phyloP scores from a whole-genome alignment of 169 alveolate genomes.

The Eimeria necatrix region DNA sequence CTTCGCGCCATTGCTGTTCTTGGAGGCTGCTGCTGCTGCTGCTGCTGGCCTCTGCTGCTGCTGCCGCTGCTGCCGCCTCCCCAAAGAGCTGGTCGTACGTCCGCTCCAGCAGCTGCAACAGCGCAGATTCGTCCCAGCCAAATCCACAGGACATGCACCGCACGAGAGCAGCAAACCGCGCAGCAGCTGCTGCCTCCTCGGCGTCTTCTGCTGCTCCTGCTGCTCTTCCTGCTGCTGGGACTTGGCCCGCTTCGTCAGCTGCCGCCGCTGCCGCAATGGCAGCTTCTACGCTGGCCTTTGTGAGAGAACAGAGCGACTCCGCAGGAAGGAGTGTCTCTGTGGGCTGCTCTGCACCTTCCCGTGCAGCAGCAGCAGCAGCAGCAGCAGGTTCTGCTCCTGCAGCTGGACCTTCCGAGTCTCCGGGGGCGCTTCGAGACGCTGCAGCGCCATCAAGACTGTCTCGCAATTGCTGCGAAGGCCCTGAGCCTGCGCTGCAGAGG shows the following conservation, averaged over 20 bases:
- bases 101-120: constrained; percentile 18
- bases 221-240: constrained; percentile 44
- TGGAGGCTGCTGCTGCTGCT: constrained; percentile 24
- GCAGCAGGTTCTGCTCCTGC: constrained; percentile 25
- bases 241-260: constrained; percentile 27
- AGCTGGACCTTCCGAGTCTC: neutral
- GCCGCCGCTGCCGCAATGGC: constrained; percentile 53
- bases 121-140: constrained; percentile 28
- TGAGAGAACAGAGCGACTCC: neutral
- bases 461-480: neutral
- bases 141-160: constrained; percentile 58
- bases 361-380: neutral
- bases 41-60: constrained; percentile 6
- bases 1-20: constrained; percentile 60
- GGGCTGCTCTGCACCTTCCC: neutral
- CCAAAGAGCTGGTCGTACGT: neutral
- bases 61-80: neutral
- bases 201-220: constrained; percentile 38
- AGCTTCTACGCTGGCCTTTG: constrained; percentile 3
- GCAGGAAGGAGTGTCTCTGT: neutral
- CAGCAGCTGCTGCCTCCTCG: constrained; percentile 61
- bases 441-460: neutral
- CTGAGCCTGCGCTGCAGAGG: neutral
- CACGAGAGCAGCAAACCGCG: constrained; percentile 40
- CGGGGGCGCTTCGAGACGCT: neutral